A percentile compares a stretch with the other conserved stretches of the same genome.
These are phyloP conservation scores for Eimeria acervulina DNA, from an alignment of 169 alveolate genomes.

Conservation along the genomic window DNA sequence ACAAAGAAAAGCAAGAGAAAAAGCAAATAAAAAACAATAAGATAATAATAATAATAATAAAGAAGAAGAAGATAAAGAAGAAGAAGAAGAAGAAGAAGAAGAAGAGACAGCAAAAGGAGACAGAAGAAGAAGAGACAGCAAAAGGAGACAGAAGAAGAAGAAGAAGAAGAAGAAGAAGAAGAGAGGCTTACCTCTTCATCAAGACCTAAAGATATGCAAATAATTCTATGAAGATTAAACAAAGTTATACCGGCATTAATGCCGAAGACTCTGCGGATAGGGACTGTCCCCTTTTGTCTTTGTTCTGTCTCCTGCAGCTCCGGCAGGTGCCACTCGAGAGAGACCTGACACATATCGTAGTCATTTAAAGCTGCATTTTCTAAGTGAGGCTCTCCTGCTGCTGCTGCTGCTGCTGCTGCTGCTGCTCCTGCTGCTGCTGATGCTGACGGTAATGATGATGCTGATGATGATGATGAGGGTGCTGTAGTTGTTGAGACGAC, in stretches of 20 bases:
- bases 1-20: no score
- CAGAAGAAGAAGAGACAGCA: no score
- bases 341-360: conserved; percentile 75
- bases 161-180: no score
- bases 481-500: not conserved
- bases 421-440: conserved; percentile 1
- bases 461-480: not conserved
- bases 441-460: no score
- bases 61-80: no score
- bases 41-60: no score
- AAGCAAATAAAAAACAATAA: no score
- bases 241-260: conserved; percentile 78
- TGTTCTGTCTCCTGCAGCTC: conserved; percentile 35
- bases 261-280: conserved; percentile 73
- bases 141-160: no score
- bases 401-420: conserved; percentile 56
- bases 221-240: conserved; percentile 77
- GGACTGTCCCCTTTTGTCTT: conserved; percentile 44
- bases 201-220: conserved; percentile 76
- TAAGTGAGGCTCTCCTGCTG: not conserved
- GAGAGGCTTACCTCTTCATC: conserved; percentile 27
- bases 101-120: no score
- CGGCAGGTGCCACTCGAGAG: conserved; percentile 74
- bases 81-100: no score
- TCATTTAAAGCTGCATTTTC: conserved; percentile 33